Base-by-base conservation (phyloP, 1,139 yeast genomes). In the Sugiyamaella neomexicana region DNA sequence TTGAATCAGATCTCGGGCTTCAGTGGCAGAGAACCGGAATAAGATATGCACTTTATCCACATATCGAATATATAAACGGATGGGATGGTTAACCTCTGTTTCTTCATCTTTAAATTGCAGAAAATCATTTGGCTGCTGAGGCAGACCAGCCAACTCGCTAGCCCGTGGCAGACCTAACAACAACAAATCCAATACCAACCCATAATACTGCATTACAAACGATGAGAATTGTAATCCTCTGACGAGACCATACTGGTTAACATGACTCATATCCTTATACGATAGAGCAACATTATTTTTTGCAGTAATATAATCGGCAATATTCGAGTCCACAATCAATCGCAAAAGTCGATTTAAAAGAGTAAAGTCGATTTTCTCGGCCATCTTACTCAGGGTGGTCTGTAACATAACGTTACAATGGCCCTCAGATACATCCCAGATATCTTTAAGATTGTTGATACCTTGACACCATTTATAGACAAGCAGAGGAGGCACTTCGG, bases 391-490 rank as follows among this genome's bases (percentile, higher is more conserved):
- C 57, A 95, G 72, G 0, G 82, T 75, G 0, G 96, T 81, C 67
- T 91, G 95, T 16, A 93, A 60, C 83, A 93, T 78, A n/a, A 91
- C 97, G 60, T 86, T 83, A 49, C 87, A 79, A 65, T 89, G 86
- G 1, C 96, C 97, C 38, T 81, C 75, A 0, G 79, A 70, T 1
- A 85, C 80, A 50, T 84, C 82, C 99, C 99, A 93, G 1, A 91
- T 86, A 43, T 82, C 76, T 7, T 80, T 73, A 51, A 90, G 71
- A 62, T 90, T 89, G 67, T 90, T 93, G 54, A 93, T 78, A n/a
- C 97, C 97, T 65, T 89, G 96, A 63, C 91, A 84, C 97, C 97
- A 93, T 67, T 91, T 93, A 72, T 93, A 91, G 0, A 88, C 96
- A 58, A 91, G 74, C 41, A 91, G 71, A 0, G 97, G 99, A 0